Evolutionary conservation across 1,284 basidiomycete species (phyloP), one percentile per base, ranked within the genome.

Genomic region (Somion occarium): DNA sequence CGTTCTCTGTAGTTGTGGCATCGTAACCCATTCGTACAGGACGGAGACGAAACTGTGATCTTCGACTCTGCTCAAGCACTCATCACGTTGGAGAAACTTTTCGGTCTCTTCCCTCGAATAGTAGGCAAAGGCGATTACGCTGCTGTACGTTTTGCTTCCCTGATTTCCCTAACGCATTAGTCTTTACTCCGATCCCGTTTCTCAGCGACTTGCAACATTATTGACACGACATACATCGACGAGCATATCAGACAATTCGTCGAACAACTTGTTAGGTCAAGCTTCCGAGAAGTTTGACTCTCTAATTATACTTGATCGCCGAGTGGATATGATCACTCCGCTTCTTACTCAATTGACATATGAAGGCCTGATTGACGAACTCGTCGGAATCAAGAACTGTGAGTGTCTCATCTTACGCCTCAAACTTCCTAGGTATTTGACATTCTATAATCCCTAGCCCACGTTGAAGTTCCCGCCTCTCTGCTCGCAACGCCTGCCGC

Each of bases 301-400:
- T 19, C 71, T 99, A 52, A 85, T 99, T 58, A 79, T 99, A 39
- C 63, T 99, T 51, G 97, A 99, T 66, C 82, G 97, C 47, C 81
- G 85, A 41, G 85, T 91, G n/a, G 97, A 99, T 66, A 90, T 98
- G 85, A 85, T 97, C 49, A 98, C 96, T 0, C 94, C 96, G 1
- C 76, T 99, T 49, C 83, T 96, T 44, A 99, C 96, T 1, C 96
- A 99, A 64, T 74, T 99, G 50, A 99, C 97, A 0, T 99, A 98
- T 62, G 88, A 98, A 66, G 97, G 97, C 15, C 83, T 99, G 41
- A 78, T 98, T n/a, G 96, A 99, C 62, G 97, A 99, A 66, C 74
- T 93, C 39, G 74, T 98, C 43, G 92, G 92, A 1, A 88, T 99
- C 56, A 88, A 81, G 67, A 93, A 97, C 61, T 88, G 94, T 91